phyloP scores from a whole-genome alignment of 257 asterid genomes.

The Osmanthus fragrans region DNA sequence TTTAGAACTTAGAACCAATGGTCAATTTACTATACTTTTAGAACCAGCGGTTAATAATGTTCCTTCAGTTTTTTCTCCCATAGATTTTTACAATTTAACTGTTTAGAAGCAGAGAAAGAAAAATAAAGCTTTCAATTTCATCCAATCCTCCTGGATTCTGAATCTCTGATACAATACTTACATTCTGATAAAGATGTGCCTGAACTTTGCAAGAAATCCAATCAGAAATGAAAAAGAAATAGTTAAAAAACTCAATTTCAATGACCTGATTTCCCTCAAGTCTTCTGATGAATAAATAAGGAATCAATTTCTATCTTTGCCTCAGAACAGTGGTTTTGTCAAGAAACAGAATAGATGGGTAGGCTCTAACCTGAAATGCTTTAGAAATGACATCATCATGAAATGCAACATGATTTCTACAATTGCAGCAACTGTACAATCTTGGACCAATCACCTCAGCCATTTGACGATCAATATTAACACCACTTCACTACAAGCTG shows the following conservation, averaged over 20 bases:
- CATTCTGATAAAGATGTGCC: background rate
- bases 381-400: conserved; percentile 81
- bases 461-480: conserved; percentile 33
- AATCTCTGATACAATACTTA: too few relatives aligned
- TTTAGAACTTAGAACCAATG: background rate
- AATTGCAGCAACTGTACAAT: conserved; percentile 58
- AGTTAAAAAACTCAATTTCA: too few relatives aligned
- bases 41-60: too few relatives aligned
- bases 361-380: conserved; percentile 70
- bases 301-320: too few relatives aligned
- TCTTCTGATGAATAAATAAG: too few relatives aligned
- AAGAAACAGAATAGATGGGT: background rate
- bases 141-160: background rate
- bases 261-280: too few relatives aligned
- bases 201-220: too few relatives aligned
- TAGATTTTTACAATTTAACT: background rate
- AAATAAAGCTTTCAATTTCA: background rate
- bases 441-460: conserved; percentile 54
- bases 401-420: conserved; percentile 56
- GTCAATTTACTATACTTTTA: background rate
- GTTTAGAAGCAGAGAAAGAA: background rate
- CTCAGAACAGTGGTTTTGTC: background rate
- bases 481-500: conserved; percentile 20
- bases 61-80: background rate
- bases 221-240: background rate